Evolutionary conservation across 306 rosid species (phyloP), one percentile per base, ranked within the genome.

Genomic region (Glycine soja): DNA sequence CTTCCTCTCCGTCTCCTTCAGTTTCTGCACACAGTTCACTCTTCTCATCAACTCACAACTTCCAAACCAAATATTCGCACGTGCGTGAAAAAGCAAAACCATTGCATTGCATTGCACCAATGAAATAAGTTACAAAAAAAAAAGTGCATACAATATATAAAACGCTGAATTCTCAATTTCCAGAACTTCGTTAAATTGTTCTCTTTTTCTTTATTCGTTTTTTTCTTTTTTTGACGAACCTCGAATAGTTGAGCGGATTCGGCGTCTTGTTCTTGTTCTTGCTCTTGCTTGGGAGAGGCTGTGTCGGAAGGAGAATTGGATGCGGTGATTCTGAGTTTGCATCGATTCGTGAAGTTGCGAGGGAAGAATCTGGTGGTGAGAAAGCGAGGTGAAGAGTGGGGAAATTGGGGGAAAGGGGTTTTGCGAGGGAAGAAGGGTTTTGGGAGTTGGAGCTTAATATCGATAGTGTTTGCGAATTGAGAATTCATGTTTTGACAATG

Each of bases 1-100:
- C 62, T 90, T 85, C 83, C 89, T 87, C 81, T 95, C 99, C 0
- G 80, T 88, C 62, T 91, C 96, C 93, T 93, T 95, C 81, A 91
- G 80, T 85, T 86, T 89, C 98, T 95, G 87, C 75, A 81, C 72
- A 85, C 76, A 78, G 66, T 52, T 47, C 70, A 64, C 24, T 64
- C 30, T 14, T 38, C 51, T 74, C 74, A 74, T 40, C 16, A 84
- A 71, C 32, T 54, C 54, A 74, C 57, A 72, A 80, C 19, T 36
- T 78, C 66, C 74, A 58, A 70, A 47, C 3, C 0, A 34, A 81
- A 14, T 10, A 66, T 12, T 6, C 68, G 8, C 45, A 62, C 16
- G 68, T 4, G 56, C 56, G 10, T 42, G 3, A 18, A 58, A 13
- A 36, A 24, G 2, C 1, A 24, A 24, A 24, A 24, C 1, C 30